phyloP scores from a whole-genome alignment of 495 filamentous ascomycete genomes.

The Lophium mytilinum region DNA sequence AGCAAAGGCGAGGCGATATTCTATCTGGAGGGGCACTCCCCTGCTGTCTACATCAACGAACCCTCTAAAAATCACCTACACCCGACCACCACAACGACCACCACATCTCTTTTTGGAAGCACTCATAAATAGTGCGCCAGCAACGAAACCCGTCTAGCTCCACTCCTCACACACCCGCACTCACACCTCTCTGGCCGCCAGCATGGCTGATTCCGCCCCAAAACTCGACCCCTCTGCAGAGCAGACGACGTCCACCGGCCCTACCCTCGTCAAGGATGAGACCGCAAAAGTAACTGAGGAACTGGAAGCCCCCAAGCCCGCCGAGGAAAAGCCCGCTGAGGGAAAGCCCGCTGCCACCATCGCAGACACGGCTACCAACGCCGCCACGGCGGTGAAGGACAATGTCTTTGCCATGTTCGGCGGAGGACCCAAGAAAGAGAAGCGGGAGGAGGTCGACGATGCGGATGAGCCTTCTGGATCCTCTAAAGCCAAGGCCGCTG shows the following conservation, averaged over 20 bases:
- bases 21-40: too few relatives aligned
- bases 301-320: slow-evolving; percentile 7
- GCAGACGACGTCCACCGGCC: slow-evolving; percentile 19
- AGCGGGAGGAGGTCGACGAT: slow-evolving; percentile 75
- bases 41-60: too few relatives aligned
- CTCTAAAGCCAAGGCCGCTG: slow-evolving; percentile 67
- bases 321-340: slow-evolving; percentile 46
- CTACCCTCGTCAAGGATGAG: slow-evolving; percentile 20
- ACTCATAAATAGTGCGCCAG: too few relatives aligned
- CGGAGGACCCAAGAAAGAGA: slow-evolving; percentile 72
- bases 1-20: too few relatives aligned
- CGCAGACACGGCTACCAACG: slow-evolving; percentile 39
- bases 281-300: slow-evolving; percentile 23
- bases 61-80: too few relatives aligned
- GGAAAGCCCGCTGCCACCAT: slow-evolving; percentile 37
- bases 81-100: too few relatives aligned
- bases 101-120: too few relatives aligned
- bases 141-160: too few relatives aligned
- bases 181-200: neutral
- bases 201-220: slow-evolving; percentile 19
- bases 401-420: slow-evolving; percentile 97
- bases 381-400: slow-evolving; percentile 53
- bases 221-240: slow-evolving; percentile 21
- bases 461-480: slow-evolving; percentile 75
- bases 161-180: too few relatives aligned